Percentiles rank a stretch among this genome's conserved stretches.
Conservation (phyloP, 257 asterid species). For the Lantana camara region DNA sequence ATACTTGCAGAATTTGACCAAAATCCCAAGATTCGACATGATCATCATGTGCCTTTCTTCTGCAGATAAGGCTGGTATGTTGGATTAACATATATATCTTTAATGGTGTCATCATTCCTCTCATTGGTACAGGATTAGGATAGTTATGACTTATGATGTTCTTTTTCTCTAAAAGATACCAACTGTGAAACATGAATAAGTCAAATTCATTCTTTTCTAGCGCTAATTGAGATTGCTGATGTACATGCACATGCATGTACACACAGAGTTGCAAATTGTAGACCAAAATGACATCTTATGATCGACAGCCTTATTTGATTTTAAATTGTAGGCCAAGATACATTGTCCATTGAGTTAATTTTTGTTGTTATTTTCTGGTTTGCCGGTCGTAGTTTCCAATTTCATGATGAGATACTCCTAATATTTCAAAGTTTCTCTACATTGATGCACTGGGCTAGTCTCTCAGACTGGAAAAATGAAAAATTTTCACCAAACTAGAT, state of each 20-base stretch:
- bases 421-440: background rate
- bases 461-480: background rate
- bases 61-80: constrained; percentile 77
- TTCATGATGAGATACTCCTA: background rate
- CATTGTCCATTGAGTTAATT: background rate
- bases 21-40: constrained; percentile 84
- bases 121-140: background rate
- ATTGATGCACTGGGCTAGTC: background rate
- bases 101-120: background rate
- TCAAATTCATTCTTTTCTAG: no score
- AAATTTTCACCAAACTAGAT: background rate
- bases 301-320: no score
- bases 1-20: constrained; percentile 70
- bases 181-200: no score
- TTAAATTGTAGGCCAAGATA: no score
- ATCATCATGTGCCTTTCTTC: constrained; percentile 85
- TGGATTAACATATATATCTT: background rate
- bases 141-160: no score
- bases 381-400: background rate
- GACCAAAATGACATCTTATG: no score
- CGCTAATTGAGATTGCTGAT: no score
- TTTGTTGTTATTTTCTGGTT: background rate
- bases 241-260: no score
- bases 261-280: no score
- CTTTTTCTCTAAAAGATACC: no score